Evolutionary conservation across 78 protist species (phyloP), one percentile per base, ranked within the genome.

Genomic region (Dictyostelium firmibasis): DNA sequence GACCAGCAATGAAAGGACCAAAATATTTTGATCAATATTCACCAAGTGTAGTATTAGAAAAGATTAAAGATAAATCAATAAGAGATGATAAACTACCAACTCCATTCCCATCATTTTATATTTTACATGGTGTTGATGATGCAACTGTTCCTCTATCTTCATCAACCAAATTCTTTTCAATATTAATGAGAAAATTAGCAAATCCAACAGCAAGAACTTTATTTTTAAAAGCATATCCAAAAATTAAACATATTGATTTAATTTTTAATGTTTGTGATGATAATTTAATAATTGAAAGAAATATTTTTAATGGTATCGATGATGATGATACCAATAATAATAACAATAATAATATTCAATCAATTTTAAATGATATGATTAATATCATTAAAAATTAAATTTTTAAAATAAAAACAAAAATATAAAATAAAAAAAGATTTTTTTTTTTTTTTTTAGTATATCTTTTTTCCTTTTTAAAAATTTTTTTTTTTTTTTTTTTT

Each of bases 1-100:
- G 85, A 16, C 84, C 84, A 57, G 60, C 75, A 33, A 53, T 79
- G 60, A 86, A 75, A 77, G 84, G 85, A 9, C 85, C 85, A 57
- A 18, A 43, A 36, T 13, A 75, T 53, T 86, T 86, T 75, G 75
- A 86, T 33, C 13, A 33, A 35, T 44, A 74, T 31, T 86, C 92
- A 76, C 92, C 92, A 35, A 57, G 70, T 50, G 6, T 7, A 33
- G 23, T 57, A 10, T 23, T 82, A 11, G 31, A 29, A 57, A 57
- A 35, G 9, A 10, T 29, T 82, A 20, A 57, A 82, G 75, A 57
- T 82, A 82, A 82, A 29, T 27, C 47, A 33, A 82, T 82, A 6
- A 27, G 43, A 47, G 36, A 47, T 27, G 50, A 77, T n/a, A 27
- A 6, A 29, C 18, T 38, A n/a, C 35, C 50, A 23, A 62, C 31